Conservation (phyloP, 1,139 yeast genomes). For the Blastobotrys capitulatus region DNA sequence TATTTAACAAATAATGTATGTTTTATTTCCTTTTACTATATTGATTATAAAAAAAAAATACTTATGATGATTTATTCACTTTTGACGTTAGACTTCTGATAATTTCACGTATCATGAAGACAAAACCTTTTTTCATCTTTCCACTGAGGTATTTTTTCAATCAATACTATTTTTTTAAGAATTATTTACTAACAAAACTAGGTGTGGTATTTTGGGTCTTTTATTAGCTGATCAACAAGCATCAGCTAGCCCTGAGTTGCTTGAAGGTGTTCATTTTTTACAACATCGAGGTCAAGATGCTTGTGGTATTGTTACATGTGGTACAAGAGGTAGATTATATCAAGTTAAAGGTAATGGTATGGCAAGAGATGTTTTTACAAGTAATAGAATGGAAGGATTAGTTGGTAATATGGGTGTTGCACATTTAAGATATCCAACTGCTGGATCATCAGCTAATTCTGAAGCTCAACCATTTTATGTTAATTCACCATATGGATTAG, state of each 20-base stretch:
- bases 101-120: constrained; percentile 40
- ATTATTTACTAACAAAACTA: constrained; percentile 14
- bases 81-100: constrained; percentile 55
- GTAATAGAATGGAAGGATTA: constrained; percentile 66
- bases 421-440: constrained; percentile 95
- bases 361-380: constrained; percentile 97
- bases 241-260: constrained; percentile 80
- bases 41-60: neutral
- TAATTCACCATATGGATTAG: constrained; percentile 91
- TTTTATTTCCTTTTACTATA: neutral
- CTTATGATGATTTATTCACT: constrained; percentile 23
- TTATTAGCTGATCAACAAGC: constrained; percentile 70
- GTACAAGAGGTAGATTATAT: constrained; percentile 84
- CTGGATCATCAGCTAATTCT: constrained; percentile 94
- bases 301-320: constrained; percentile 98
- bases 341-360: constrained; percentile 99
- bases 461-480: constrained; percentile 99
- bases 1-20: constrained; percentile 1
- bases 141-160: constrained; percentile 24
- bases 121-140: constrained; percentile 23
- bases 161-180: neutral
- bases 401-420: constrained; percentile 95
- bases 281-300: constrained; percentile 99
- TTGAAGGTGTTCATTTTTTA: constrained; percentile 87
- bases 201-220: constrained; percentile 94